Evolutionary conservation across 805 yeast species (phyloP).

Genomic region (Wickerhamiella alocasiicola): DNA sequence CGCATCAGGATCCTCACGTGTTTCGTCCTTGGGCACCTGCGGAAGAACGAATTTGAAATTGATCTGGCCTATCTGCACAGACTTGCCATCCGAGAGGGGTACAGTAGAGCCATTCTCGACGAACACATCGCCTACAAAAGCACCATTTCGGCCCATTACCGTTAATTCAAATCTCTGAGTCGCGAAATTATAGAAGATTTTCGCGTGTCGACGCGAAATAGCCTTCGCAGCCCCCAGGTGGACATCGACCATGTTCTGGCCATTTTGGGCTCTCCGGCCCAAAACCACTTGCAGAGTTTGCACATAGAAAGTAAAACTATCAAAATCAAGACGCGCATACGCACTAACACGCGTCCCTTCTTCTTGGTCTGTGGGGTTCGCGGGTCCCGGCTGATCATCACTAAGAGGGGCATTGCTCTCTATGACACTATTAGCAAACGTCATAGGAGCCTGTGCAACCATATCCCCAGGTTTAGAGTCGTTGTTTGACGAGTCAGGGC

Average conservation of each 20-base stretch:
- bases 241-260: constrained; percentile 47
- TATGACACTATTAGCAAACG: constrained; percentile 11
- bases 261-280: constrained; percentile 78
- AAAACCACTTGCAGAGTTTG: constrained; percentile 89
- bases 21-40: constrained; percentile 14
- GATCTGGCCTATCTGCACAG: constrained; percentile 86
- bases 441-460: constrained; percentile 9
- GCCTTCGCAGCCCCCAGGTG: constrained; percentile 89
- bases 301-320: constrained; percentile 84
- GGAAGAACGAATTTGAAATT: constrained; percentile 83
- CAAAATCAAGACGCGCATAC: constrained; percentile 62
- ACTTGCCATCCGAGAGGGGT: constrained; percentile 57
- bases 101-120: constrained; percentile 87
- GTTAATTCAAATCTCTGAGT: constrained; percentile 88
- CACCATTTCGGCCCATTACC: constrained; percentile 90
- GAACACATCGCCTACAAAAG: constrained; percentile 84
- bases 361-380: constrained; percentile 9
- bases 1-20: constrained; percentile 11
- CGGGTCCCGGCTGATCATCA: background rate
- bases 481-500: constrained; percentile 5
- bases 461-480: background rate
- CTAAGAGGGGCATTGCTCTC: constrained; percentile 2
- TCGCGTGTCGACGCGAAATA: constrained; percentile 87
- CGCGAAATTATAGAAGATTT: constrained; percentile 91
- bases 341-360: constrained; percentile 30